These are phyloP conservation scores for Erythrophleum ivorense DNA, from an alignment of 331 rosid species.

Conservation along the genomic window DNA sequence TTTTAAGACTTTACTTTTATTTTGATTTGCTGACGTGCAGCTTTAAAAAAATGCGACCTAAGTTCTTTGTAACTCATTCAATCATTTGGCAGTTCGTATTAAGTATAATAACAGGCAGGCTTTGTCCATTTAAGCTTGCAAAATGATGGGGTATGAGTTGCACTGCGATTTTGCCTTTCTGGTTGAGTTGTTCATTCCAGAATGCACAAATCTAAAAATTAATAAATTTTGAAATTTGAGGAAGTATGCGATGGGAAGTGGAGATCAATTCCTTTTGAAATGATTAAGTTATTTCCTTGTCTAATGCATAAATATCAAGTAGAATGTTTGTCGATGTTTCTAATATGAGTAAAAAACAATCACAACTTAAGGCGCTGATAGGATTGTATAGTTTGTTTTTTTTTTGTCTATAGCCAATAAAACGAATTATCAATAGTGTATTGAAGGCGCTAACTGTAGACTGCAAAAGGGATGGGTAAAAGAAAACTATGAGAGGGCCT, in stretches of 20 bases:
- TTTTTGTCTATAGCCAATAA: not conserved
- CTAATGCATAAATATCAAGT: not conserved
- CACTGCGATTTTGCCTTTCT: not conserved
- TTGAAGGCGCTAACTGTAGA: too few species aligned
- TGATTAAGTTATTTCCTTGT: not conserved
- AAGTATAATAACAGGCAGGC: slow-evolving; percentile 19
- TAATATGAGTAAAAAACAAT: not conserved
- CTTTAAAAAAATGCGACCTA: slow-evolving; percentile 12
- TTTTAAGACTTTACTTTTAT: not conserved
- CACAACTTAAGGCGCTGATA: slow-evolving; percentile 2
- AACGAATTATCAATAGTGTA: not conserved
- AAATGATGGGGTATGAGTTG: not conserved
- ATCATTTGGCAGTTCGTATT: slow-evolving; percentile 31
- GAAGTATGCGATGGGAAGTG: not conserved
- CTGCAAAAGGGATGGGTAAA: too few species aligned
- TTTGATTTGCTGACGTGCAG: slow-evolving; percentile 30
- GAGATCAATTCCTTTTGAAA: not conserved
- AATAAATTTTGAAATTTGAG: not conserved
- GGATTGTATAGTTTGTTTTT: not conserved
- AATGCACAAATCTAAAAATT: not conserved
- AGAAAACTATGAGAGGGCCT: too few species aligned
- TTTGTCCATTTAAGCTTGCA: not conserved
- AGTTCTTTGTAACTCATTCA: slow-evolving; percentile 34
- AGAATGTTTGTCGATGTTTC: not conserved
- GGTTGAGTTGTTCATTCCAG: not conserved